Conservation (phyloP, 164 flowering plant species). For the Annona cherimola region DNA sequence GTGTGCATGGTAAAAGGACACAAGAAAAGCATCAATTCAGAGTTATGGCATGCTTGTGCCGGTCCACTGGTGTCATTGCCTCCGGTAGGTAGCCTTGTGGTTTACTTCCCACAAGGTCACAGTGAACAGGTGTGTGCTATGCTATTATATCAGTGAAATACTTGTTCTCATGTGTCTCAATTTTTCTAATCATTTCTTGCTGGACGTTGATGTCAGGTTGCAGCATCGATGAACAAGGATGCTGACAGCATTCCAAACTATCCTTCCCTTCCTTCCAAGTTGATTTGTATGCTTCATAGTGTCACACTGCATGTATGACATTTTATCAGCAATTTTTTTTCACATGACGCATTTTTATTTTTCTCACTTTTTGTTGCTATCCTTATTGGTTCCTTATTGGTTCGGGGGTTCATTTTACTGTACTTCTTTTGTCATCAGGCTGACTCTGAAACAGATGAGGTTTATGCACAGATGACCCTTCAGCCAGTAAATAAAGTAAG, state of each 20-base stretch:
- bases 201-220: slow-evolving; percentile 55
- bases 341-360: neutral
- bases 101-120: slow-evolving; percentile 98
- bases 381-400: neutral
- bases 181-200: slow-evolving; percentile 3
- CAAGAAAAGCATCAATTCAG: slow-evolving; percentile 78
- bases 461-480: slow-evolving; percentile 96
- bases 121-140: slow-evolving; percentile 74
- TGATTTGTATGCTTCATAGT: slow-evolving; percentile 86
- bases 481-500: slow-evolving; percentile 90
- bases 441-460: slow-evolving; percentile 93
- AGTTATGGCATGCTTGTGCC: slow-evolving; percentile 99
- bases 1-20: slow-evolving; percentile 46
- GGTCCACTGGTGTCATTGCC: slow-evolving; percentile 94
- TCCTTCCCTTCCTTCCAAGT: slow-evolving; percentile 91
- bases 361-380: neutral
- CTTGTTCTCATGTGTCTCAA: neutral
- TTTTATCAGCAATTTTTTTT: slow-evolving; percentile 1
- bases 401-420: neutral
- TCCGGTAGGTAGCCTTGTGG: slow-evolving; percentile 90
- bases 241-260: slow-evolving; percentile 81
- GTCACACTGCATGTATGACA: slow-evolving; percentile 84
- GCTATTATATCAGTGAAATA: neutral
- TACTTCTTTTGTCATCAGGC: slow-evolving; percentile 44
- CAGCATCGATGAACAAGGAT: slow-evolving; percentile 95